Base-by-base conservation (phyloP, 352 stramenopile species). In the Phytophthora fragariae region DNA sequence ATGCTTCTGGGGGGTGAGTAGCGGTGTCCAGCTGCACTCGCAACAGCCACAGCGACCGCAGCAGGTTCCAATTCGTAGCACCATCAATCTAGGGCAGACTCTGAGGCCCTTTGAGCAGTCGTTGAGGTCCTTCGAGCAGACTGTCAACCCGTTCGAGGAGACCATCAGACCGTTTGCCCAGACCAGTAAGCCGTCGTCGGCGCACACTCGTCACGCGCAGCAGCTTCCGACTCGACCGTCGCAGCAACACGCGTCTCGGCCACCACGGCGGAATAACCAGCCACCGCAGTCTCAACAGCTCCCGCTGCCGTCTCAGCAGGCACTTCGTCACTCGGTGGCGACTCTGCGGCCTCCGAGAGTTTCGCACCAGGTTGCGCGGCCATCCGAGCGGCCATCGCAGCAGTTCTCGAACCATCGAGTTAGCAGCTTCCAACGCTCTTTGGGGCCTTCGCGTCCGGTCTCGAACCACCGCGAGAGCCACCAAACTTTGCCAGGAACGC, bases 81-180 rank as follows among this genome's bases (percentile, higher is more conserved):
- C 35, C 37, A 57, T 47, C 44, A 60, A 70, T 33, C 62, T 74
- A 12, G 29, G 59, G 9, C 41, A 55, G 44, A 74, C 67, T 11
- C 31, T 74, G 44, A 49, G 60, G 14, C 67, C 67, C n/a, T 70
- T 74, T 24, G 41, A 74, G 14, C 41, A 55, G 50, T 70, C 67
- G 1, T 31, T 74, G 44, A 49, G 67, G 19, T 61, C 67, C 6
- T 74, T 74, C 33, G 67, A 70, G 21, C 66, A 73, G 29, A 73
- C 52, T 24, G 56, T 64, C 50, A 73, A 61, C 12, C 39, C 53
- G 29, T 63, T 54, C 14, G 49, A 57, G 50, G 24, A 35, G 21
- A 73, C 52, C 41, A 59, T 73, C 58, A 73, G 58, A 15, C 39
- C 53, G 39, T 58, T 54, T 9, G 29, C 61, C 0, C 50, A 37